Evolutionary conservation across 1,139 yeast genomes (phyloP), one percentile per base, ranked within the genome.

Genomic region (Candida glucosophila): DNA sequence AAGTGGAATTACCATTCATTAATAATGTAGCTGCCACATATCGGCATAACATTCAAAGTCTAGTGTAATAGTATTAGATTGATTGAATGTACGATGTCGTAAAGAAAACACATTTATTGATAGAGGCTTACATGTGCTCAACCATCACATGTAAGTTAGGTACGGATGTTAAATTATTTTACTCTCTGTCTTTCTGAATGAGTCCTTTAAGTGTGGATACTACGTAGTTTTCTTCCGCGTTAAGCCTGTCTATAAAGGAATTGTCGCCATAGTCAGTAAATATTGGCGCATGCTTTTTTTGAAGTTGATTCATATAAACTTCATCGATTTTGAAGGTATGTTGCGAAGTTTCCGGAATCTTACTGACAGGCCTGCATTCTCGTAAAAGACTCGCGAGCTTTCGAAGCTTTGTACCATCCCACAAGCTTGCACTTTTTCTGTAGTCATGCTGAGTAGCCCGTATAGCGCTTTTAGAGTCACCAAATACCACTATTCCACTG

Each of bases 381-480:
- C 72, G 41, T 12, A 65, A 40, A 30, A 65, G 50, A 36, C 73
- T 67, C 5, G 76, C 71, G 24, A 67, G 34, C 36, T 61, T 67
- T 14, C 73, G 36, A 9, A 67, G 59, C 2, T 53, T 55, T 1
- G 64, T 47, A 1, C 60, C 58, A 39, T 70, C 71, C 77, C 77
- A 70, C 22, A 58, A 34, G 12, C 47, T 43, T 4, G 66, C 67
- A 8, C 67, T 55, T 18, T 41, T 37, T 3, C 49, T 45, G 40
- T 61, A 71, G 35, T 70, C 59, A 34, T 70, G 67, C 1, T 33
- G 28, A 5, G 52, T 29, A 4, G 76, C 75, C 20, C 39, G 32
- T 2, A 44, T 37, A 4, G 65, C 55, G 22, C 46, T 47, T 1
- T 37, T 40, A 6, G 35, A 32, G 3, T 39, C 32, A 8, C 32